Conservation (phyloP, 441 rosid species). For the Biscutella laevigata region DNA sequence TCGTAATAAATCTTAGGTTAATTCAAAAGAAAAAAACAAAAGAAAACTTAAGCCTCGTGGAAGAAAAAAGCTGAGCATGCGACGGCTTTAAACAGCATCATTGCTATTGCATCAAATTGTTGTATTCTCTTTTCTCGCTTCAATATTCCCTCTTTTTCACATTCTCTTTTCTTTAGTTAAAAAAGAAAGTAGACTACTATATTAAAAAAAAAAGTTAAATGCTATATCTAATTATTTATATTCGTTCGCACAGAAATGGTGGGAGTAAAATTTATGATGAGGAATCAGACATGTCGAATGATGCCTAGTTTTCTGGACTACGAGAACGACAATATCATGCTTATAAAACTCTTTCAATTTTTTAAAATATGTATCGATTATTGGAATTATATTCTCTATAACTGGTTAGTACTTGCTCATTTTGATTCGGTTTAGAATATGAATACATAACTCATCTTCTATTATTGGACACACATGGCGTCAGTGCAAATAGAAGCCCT, state of each 20-base stretch:
- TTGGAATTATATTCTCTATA: neutral
- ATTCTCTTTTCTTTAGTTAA: constrained; percentile 13
- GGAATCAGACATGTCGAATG: neutral
- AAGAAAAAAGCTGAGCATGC: constrained; percentile 30
- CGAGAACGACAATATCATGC: constrained; percentile 23
- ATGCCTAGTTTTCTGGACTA: constrained; percentile 26
- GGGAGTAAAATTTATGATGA: constrained; percentile 20
- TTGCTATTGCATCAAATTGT: constrained; percentile 25
- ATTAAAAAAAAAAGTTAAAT: constrained; percentile 5
- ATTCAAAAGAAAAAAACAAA: neutral
- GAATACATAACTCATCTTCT: neutral
- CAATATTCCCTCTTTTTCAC: constrained; percentile 18
- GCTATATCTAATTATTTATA: neutral
- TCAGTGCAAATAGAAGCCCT: neutral
- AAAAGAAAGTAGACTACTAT: constrained; percentile 7
- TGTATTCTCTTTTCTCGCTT: constrained; percentile 20
- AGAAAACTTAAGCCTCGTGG: constrained; percentile 15
- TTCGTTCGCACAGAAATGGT: constrained; percentile 1
- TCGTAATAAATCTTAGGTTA: constrained; percentile 6
- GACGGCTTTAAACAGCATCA: constrained; percentile 28
- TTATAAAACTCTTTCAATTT: neutral
- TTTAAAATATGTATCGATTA: constrained; percentile 4
- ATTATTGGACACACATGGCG: neutral
- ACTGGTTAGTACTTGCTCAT: neutral
- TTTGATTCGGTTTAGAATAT: neutral